A percentile compares a stretch with the other conserved stretches of the same genome.
phyloP scores from a whole-genome alignment of 1,139 yeast species.

The Zygosaccharomyces pseudobailii region DNA sequence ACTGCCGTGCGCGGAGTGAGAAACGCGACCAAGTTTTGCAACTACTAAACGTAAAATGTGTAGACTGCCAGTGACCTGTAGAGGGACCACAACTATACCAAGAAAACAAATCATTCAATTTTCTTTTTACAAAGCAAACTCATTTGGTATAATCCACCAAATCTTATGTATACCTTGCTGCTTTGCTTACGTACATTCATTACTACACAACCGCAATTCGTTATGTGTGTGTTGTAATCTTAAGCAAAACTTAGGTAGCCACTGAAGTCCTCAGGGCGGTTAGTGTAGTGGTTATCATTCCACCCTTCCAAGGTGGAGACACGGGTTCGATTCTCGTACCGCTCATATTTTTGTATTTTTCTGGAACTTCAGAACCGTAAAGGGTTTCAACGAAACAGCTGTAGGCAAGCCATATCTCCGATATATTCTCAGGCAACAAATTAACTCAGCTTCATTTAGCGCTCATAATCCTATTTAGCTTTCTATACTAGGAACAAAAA shows the following conservation, averaged over 20 bases:
- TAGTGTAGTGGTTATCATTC: conserved; percentile 38
- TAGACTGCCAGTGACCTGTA: too few relatives aligned
- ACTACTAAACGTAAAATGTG: too few relatives aligned
- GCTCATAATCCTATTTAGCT: neutral
- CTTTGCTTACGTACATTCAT: too few relatives aligned
- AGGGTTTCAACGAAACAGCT: neutral
- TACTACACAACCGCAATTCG: too few relatives aligned
- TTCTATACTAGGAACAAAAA: neutral
- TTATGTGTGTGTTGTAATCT: neutral
- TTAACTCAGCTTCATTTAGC: neutral
- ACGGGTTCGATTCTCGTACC: conserved; percentile 39
- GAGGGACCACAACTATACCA: too few relatives aligned
- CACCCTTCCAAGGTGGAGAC: conserved; percentile 38
- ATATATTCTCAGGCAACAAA: neutral
- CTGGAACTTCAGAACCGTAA: too few relatives aligned
- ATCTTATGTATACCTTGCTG: too few relatives aligned
- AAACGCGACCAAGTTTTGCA: accelerated
- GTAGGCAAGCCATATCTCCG: neutral
- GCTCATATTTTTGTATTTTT: conserved; percentile 24
- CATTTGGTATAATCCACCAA: too few relatives aligned
- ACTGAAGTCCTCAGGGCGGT: conserved; percentile 36
- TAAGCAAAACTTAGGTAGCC: too few relatives aligned
- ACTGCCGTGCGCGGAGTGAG: too few relatives aligned
- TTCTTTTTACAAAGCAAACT: too few relatives aligned
- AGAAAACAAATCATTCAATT: too few relatives aligned